Conservation (phyloP, 495 filamentous ascomycete species). For the Penicillium steckii region DNA sequence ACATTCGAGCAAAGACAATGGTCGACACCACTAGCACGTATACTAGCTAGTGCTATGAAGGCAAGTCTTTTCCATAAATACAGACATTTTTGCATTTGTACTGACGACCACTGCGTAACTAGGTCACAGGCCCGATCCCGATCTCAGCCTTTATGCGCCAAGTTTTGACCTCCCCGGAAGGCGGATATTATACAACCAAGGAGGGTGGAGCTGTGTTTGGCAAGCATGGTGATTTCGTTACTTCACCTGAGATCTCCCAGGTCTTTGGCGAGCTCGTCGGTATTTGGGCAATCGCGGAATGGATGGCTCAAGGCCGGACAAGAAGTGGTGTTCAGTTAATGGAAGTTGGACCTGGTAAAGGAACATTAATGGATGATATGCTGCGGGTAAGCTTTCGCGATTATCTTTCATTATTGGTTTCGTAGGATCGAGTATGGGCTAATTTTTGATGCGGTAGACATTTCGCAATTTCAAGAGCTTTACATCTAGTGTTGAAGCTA, state of each 20-base stretch:
- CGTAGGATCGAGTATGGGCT: background rate
- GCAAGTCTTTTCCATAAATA: constrained; percentile 39
- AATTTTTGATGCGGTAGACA: constrained; percentile 53
- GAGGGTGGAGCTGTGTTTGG: constrained; percentile 76
- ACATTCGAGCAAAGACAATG: constrained; percentile 55
- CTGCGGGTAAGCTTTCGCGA: constrained; percentile 61
- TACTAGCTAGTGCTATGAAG: constrained; percentile 77
- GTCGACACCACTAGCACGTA: constrained; percentile 88
- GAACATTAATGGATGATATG: constrained; percentile 97
- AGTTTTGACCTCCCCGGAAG: constrained; percentile 87
- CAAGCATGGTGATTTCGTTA: constrained; percentile 88
- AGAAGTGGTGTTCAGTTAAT: constrained; percentile 77
- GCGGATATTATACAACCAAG: constrained; percentile 83
- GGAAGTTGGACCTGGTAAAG: constrained; percentile 91
- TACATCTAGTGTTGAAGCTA: constrained; percentile 70
- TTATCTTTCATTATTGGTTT: background rate
- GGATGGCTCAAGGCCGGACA: constrained; percentile 82
- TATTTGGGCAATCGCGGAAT: constrained; percentile 93
- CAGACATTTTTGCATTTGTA: background rate
- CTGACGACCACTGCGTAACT: constrained; percentile 33
- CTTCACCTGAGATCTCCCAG: constrained; percentile 95
- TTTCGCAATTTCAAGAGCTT: constrained; percentile 79
- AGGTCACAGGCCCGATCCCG: constrained; percentile 80
- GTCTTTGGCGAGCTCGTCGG: constrained; percentile 93
- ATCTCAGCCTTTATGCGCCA: constrained; percentile 97